Evolutionary conservation across 106 monocot genomes (phyloP), one percentile per base, ranked within the genome.

Genomic region (Cymbidium sinense): DNA sequence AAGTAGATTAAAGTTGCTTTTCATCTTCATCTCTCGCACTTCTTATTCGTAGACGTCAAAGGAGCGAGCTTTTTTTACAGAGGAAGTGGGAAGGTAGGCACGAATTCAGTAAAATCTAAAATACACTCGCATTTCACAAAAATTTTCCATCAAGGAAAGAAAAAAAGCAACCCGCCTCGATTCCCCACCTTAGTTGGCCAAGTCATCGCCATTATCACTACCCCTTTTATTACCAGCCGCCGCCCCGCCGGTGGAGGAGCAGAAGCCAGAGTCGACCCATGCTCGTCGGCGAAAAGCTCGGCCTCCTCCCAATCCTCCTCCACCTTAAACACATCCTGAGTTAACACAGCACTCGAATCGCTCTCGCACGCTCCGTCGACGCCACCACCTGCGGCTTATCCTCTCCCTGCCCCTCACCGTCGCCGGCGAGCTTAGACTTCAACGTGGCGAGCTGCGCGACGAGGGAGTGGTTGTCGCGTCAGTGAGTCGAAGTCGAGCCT

Each of bases 341-440:
- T 85, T 8, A 85, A 67, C 21, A 85, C 77, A 5, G 83, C 88
- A 64, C 88, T 88, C 0, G 88, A 88, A 61, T 85, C 88, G 74
- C 88, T 88, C 43, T 88, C 88, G 7, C 84, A 88, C 18, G 80
- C 77, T 7, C 87, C 84, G 31, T 79, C 82, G 77, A 70, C 43
- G 78, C 74, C 33, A 70, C 78, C 50, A 76, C 58, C 29, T n/a
- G n/a, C 61, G 61, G 61, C 61, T 73, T 44, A 20, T 58, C 64
- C 12, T 76, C 79, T 34, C 74, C 79, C 33, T 64, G 65, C 2
- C 29, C 13, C 13, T 7, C 82, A 2, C 76, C 2, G 27, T 7
- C 2, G 17, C 23, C 5, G 50, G 35, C 9, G 54, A 34, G 54
- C 25, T 28, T 50, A 0, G 70, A 34, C 34, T 70, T 70, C 12